Evolutionary conservation across 495 filamentous ascomycete genomes (phyloP), one percentile per base, ranked within the genome.

Genomic region (Xylaria palmicola): DNA sequence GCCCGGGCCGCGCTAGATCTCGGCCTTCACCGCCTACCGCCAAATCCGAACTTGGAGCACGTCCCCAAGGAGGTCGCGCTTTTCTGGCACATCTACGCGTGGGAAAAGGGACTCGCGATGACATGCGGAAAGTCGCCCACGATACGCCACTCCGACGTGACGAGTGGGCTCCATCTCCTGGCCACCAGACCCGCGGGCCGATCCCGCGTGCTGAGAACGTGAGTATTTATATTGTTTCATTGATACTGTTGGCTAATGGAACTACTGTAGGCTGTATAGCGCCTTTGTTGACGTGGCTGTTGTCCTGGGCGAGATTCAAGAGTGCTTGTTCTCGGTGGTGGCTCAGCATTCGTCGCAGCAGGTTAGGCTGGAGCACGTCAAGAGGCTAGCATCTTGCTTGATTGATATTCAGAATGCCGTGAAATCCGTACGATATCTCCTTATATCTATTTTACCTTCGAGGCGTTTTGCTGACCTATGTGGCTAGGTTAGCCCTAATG

Each of bases 121-220:
- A 81, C 86, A 3, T 72, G 86, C 12, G 86, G 87, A 3, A 83
- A 85, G 6, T 79, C 85, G 0, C 79, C 84, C 1, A 69, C 75
- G 4, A 82, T 88, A 51, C 84, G 85, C 26, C 84, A 88, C 62
- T 86, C 80, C 62, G 87, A 90, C 47, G 84, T 89, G 53, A 79
- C 80, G 0, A 70, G 56, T 5, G 32, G 47, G 15, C 58, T 64
- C 3, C 32, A 58, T 12, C 30, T 34, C n/a, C 39, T 62, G 3
- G 39, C 45, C n/a, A 50, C 32, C n/a, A n/a, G n/a, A 1, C n/a
- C 45, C 8, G 10, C 19, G 10, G 54, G 59, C 17, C 17, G 41
- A 4, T 5, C 20, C 26, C 29, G 49, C 26, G 29, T 41, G n/a
- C 48, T 47, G 20, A 47, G 27, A 10, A 47, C 37, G 66, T 66